phyloP scores from a whole-genome alignment of 23 red algal genomes.

The Pyropia yezoensis region DNA sequence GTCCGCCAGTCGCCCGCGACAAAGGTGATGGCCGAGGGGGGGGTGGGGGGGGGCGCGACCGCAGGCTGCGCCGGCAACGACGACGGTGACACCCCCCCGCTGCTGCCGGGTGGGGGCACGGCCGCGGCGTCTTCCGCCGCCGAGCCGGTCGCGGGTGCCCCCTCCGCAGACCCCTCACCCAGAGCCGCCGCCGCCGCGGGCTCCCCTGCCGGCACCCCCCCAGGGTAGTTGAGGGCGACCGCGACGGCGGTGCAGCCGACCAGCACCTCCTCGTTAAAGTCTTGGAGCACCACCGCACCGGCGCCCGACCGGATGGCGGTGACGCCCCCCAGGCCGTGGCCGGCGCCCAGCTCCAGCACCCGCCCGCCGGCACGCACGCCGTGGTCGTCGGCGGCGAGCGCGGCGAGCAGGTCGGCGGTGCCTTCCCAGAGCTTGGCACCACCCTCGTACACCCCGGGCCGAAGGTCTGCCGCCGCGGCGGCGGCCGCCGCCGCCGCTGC shows the following conservation, averaged over 20 bases:
- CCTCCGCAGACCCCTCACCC: too few relatives aligned
- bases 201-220: background rate
- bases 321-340: conserved; percentile 62
- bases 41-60: too few relatives aligned
- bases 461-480: conserved; percentile 26
- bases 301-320: conserved; percentile 30
- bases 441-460: conserved; percentile 68
- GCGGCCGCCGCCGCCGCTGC: conserved; percentile 3
- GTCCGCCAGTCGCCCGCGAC: conserved; percentile 34
- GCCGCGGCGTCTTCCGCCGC: too few relatives aligned
- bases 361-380: background rate
- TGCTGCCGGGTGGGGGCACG: too few relatives aligned
- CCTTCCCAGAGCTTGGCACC: conserved; percentile 92
- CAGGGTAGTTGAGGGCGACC: conserved; percentile 24
- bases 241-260: conserved; percentile 24
- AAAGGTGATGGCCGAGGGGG: background rate
- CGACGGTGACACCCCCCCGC: too few relatives aligned
- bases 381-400: background rate
- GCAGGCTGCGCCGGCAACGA: too few relatives aligned
- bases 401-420: conserved; percentile 38
- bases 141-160: too few relatives aligned
- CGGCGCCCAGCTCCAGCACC: conserved; percentile 84
- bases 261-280: conserved; percentile 74
- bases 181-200: too few relatives aligned
- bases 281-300: conserved; percentile 30